Evolutionary conservation across 2,329 filamentous ascomycete genomes (phyloP).

Genomic region (Sclerotinia subarctica): DNA sequence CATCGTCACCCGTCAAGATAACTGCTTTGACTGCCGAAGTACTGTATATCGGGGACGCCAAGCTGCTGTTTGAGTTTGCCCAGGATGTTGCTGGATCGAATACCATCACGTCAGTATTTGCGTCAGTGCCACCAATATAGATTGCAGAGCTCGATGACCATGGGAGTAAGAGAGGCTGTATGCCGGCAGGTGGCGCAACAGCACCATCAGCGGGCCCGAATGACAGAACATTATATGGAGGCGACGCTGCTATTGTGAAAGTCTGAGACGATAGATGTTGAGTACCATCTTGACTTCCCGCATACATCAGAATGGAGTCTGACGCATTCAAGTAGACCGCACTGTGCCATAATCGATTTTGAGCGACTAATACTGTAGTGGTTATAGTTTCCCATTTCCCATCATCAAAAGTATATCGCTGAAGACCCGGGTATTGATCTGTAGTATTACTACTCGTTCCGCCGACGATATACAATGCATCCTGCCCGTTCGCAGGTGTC

Average conservation of each 20-base stretch:
- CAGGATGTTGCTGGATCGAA: slow-evolving; percentile 65
- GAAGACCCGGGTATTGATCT: slow-evolving; percentile 66
- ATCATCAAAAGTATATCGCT: slow-evolving; percentile 59
- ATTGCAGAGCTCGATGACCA: slow-evolving; percentile 71
- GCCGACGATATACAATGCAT: slow-evolving; percentile 74
- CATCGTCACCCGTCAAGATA: slow-evolving; percentile 69
- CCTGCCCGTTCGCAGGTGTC: slow-evolving; percentile 52
- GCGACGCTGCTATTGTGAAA: slow-evolving; percentile 65
- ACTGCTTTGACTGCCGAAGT: slow-evolving; percentile 58
- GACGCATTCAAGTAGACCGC: slow-evolving; percentile 69
- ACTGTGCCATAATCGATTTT: slow-evolving; percentile 71
- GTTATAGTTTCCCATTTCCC: slow-evolving; percentile 57
- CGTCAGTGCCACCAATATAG: slow-evolving; percentile 68
- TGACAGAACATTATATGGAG: slow-evolving; percentile 61
- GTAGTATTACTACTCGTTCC: slow-evolving; percentile 53
- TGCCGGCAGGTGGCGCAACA: slow-evolving; percentile 54
- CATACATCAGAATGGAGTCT: slow-evolving; percentile 75
- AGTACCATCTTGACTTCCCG: slow-evolving; percentile 64
- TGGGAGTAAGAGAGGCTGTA: slow-evolving; percentile 67
- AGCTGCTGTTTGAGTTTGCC: slow-evolving; percentile 61
- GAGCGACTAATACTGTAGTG: slow-evolving; percentile 39
- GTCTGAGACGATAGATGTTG: slow-evolving; percentile 64
- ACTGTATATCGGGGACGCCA: slow-evolving; percentile 59
- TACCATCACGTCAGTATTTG: slow-evolving; percentile 67
- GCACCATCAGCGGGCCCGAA: slow-evolving; percentile 59